Evolutionary conservation across 345 rosid species (phyloP), one percentile per base, ranked within the genome.

Genomic region (Populus euphratica): DNA sequence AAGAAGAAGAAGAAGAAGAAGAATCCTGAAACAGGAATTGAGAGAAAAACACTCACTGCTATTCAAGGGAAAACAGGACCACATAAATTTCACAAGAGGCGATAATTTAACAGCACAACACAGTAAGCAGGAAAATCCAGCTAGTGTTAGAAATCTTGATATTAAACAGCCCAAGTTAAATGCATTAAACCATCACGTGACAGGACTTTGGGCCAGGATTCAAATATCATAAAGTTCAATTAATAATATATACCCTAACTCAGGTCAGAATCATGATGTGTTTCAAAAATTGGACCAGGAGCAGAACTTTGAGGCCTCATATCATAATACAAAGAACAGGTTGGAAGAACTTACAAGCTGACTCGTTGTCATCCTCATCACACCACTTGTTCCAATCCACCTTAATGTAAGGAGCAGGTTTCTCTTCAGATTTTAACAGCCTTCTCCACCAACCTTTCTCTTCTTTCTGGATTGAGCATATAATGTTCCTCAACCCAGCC

Each of bases 311-410:
- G 44, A 63, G 29, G 47, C 25, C 33, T 36, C 29, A n/a, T 47
- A 13, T 21, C 52, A 29, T 18, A 56, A 69, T 41, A 6, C 1
- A 63, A 13, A 59, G n/a, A 27, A 35, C 23, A 77, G 9, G 3
- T 20, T 17, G 56, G 14, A 43, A 38, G 12, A 81, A 86, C 97
- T 91, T 88, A 96, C 97, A 87, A 74, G 75, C 54, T 47, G 82
- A 73, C 70, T 87, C 89, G 71, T 89, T 95, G 21, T 93, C 98
- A 69, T 96, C 98, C 83, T 96, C 99, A 73, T 96, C 99, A n/a
- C 96, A 91, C 99, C 99, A 96, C 83, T 87, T 96, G 79, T 93
- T 96, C 98, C 98, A 96, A 83, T 96, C 98, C 67, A 96, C 98
- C 89, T 93, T 96, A 62, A 96, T 89, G 86, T 96, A 96, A 76